phyloP scores from a whole-genome alignment of 2,329 filamentous ascomycete genomes.

The Arthroderma sp. region DNA sequence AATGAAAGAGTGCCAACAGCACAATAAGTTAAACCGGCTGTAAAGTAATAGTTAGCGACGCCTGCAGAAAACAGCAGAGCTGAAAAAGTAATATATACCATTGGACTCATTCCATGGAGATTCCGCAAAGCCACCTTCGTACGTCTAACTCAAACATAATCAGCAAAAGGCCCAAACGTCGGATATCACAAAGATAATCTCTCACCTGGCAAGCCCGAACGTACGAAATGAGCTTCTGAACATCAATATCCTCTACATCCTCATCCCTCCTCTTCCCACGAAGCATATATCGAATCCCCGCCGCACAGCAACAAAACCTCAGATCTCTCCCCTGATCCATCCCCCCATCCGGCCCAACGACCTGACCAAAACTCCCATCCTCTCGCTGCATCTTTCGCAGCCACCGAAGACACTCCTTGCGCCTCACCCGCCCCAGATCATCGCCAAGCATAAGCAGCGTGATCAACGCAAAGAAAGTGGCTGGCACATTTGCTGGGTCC shows the following conservation, averaged over 20 bases:
- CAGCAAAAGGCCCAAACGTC: not conserved
- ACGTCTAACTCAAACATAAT: constrained; percentile 41
- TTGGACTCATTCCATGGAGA: constrained; percentile 70
- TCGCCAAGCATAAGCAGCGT: constrained; percentile 55
- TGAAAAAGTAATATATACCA: constrained; percentile 37
- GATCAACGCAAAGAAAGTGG: constrained; percentile 78
- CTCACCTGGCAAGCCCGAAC: constrained; percentile 52
- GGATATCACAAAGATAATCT: not conserved
- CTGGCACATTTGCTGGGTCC: constrained; percentile 72
- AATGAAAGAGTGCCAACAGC: constrained; percentile 66
- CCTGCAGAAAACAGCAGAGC: constrained; percentile 6
- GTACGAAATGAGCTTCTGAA: constrained; percentile 55
- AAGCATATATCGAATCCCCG: constrained; percentile 70
- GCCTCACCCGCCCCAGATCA: constrained; percentile 52
- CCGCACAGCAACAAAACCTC: constrained; percentile 75
- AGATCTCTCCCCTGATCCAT: constrained; percentile 74
- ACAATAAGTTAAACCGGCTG: constrained; percentile 84
- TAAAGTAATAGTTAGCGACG: constrained; percentile 13
- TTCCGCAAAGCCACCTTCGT: constrained; percentile 75
- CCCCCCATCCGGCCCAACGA: constrained; percentile 45
- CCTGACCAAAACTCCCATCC: constrained; percentile 87
- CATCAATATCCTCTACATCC: constrained; percentile 60
- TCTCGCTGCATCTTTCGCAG: constrained; percentile 59
- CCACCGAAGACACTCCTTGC: constrained; percentile 58
- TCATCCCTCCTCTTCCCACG: constrained; percentile 45